Evolutionary conservation across 345 rosid species (phyloP).

Genomic region (Stellera chamaejasme): DNA sequence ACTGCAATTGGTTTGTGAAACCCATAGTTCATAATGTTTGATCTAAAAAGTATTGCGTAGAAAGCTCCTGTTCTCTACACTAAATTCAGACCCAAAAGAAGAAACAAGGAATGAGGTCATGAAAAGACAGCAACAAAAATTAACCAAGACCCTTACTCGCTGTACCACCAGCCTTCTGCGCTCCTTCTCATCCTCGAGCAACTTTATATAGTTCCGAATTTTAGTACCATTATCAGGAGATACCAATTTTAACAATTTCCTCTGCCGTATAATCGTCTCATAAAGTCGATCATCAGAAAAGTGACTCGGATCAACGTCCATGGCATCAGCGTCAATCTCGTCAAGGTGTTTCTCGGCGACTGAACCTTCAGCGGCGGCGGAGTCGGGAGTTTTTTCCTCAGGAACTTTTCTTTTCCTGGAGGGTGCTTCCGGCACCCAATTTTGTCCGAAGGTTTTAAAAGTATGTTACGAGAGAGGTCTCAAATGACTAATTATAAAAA

Average conservation of each 20-base stretch:
- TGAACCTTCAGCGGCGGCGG: too few relatives aligned
- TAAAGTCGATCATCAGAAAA: slow-evolving; percentile 26
- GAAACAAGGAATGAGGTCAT: background rate
- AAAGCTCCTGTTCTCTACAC: background rate
- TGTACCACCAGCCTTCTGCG: slow-evolving; percentile 24
- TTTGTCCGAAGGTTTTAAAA: too few relatives aligned
- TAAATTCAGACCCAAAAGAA: slow-evolving; percentile 3
- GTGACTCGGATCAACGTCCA: too few relatives aligned
- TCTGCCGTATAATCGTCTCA: slow-evolving; percentile 22
- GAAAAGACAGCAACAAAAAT: background rate
- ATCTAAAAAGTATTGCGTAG: slow-evolving; percentile 2
- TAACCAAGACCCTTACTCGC: slow-evolving; percentile 22
- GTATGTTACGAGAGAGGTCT: too few relatives aligned
- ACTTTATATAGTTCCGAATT: slow-evolving; percentile 22
- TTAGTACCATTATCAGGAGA: slow-evolving; percentile 41
- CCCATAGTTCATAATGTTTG: background rate
- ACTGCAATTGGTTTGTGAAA: background rate
- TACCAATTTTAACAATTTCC: slow-evolving; percentile 7
- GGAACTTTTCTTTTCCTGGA: too few relatives aligned
- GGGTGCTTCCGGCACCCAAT: too few relatives aligned
- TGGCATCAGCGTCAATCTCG: too few relatives aligned
- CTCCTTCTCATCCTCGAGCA: slow-evolving; percentile 39
- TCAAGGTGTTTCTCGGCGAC: too few relatives aligned
- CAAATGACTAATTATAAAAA: too few relatives aligned
- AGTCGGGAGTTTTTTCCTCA: too few relatives aligned